A percentile compares a stretch with the other conserved stretches of the same genome.
These are phyloP conservation scores for Solanum commersonii DNA, from an alignment of 257 asterid genomes.

Conservation along the genomic window DNA sequence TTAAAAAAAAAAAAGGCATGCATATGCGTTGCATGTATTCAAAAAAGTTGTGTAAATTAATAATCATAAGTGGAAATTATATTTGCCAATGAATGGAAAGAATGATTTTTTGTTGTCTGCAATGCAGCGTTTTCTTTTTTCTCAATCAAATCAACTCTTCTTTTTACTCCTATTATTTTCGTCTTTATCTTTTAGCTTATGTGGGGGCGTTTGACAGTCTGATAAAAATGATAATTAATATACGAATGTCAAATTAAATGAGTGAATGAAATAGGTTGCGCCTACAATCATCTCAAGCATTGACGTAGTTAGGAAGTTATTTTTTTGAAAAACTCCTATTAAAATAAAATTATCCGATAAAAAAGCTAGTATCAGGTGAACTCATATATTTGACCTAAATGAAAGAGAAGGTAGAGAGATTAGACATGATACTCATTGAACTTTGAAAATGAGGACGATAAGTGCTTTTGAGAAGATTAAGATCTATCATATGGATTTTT, in stretches of 20 bases:
- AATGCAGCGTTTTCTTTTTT: background rate
- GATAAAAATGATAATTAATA: background rate
- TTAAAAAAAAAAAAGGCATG: background rate
- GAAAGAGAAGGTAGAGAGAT: background rate
- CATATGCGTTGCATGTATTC: background rate
- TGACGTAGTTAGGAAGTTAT: background rate
- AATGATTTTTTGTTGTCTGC: background rate
- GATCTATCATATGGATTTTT: background rate
- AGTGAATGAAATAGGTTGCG: background rate
- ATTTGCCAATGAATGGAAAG: background rate
- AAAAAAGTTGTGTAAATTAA: background rate
- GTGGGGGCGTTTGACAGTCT: background rate
- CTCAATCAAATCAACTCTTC: background rate
- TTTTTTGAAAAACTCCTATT: no score
- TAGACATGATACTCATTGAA: no score
- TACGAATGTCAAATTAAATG: background rate
- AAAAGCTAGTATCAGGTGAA: no score
- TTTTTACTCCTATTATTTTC: background rate
- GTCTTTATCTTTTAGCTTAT: background rate
- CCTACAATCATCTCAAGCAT: background rate
- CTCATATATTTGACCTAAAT: background rate
- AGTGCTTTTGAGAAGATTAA: no score
- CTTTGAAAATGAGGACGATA: no score
- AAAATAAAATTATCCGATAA: no score
- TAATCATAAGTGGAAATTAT: background rate